Conservation (phyloP, 768 basidiomycete genomes). For the Suillus bovinus region DNA sequence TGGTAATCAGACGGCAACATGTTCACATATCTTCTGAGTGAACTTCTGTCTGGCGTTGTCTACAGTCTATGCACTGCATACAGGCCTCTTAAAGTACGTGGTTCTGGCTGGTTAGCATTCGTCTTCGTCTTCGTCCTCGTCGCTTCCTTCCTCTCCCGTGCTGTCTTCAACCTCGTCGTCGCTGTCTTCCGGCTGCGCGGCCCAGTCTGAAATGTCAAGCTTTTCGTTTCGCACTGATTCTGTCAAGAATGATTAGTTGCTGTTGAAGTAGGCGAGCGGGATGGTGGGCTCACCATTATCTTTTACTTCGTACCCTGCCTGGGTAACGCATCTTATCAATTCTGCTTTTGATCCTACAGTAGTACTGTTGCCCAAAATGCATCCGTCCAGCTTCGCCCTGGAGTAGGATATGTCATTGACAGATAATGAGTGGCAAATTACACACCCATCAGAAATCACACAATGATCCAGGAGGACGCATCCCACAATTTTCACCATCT, state of each 20-base stretch:
- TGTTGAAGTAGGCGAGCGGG: not conserved
- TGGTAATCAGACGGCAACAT: conserved; percentile 69
- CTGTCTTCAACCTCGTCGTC: conserved; percentile 18
- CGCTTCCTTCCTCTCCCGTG: conserved; percentile 18
- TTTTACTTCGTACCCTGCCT: conserved; percentile 74
- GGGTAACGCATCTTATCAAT: conserved; percentile 66
- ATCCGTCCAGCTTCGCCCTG: conserved; percentile 77
- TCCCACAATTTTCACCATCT: conserved; percentile 78
- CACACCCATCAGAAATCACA: conserved; percentile 80
- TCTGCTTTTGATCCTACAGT: conserved; percentile 72
- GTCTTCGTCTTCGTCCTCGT: conserved; percentile 16
- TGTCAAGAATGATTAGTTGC: conserved; percentile 22
- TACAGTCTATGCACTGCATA: conserved; percentile 5
- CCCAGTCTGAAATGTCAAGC: conserved; percentile 58
- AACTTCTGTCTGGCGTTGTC: conserved; percentile 3
- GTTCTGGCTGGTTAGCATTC: conserved; percentile 6
- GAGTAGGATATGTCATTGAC: conserved; percentile 7
- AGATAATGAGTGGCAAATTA: conserved; percentile 9
- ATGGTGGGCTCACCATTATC: conserved; percentile 48
- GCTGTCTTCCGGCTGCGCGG: conserved; percentile 34
- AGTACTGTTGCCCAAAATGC: conserved; percentile 73
- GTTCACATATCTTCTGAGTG: conserved; percentile 3
- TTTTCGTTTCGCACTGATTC: conserved; percentile 58
- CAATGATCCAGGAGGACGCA: conserved; percentile 91
- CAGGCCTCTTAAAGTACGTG: not conserved